Evolutionary conservation across 2,329 filamentous ascomycete genomes (phyloP), one percentile per base, ranked within the genome.

Genomic region (Hyphodiscus sp.): DNA sequence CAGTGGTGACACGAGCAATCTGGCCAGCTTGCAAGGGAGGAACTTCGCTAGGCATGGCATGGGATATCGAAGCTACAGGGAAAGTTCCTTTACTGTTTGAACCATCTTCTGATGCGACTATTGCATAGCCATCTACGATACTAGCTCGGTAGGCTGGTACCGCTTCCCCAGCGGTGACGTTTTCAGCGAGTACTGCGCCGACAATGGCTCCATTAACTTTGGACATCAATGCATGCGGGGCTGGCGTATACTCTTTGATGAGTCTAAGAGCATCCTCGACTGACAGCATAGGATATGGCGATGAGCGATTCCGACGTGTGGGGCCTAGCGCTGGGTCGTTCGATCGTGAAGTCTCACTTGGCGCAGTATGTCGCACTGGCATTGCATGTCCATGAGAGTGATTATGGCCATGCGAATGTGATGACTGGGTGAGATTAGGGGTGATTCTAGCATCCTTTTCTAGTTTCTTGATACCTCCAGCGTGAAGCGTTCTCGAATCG

Each of bases 91-190:
- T 89, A 47, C 89, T 80, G 47, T 79, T 82, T 0, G 68, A 67
- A 1, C 79, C 82, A 42, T 82, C 75, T 29, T 73, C 72, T 50
- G 79, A 78, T 6, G 82, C 85, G 41, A 91, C 83, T 0, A 95
- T 81, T 2, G 94, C 94, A 66, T 99, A 99, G 1, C 94, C 94
- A 69, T 99, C 94, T 0, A 99, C 94, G 42, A 96, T 97, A 67
- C 92, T 97, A 18, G 94, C 94, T 54, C 91, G 79, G 71, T 95
- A 99, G 0, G 92, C 94, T 0, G 94, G 94, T 0, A 99, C 94
- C 8, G 86, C 82, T 67, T 96, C 92, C 3, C 73, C 73, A 0
- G 94, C 90, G 41, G 76, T 80, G 20, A 99, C 85, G 61, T 95
- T 87, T 66, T 55, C 83, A 0, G 92, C 91, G 1, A 99, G 74